A percentile compares a stretch with the other conserved stretches of the same genome.
phyloP scores from a whole-genome alignment of 1,284 basidiomycete genomes.

The Somion occarium region DNA sequence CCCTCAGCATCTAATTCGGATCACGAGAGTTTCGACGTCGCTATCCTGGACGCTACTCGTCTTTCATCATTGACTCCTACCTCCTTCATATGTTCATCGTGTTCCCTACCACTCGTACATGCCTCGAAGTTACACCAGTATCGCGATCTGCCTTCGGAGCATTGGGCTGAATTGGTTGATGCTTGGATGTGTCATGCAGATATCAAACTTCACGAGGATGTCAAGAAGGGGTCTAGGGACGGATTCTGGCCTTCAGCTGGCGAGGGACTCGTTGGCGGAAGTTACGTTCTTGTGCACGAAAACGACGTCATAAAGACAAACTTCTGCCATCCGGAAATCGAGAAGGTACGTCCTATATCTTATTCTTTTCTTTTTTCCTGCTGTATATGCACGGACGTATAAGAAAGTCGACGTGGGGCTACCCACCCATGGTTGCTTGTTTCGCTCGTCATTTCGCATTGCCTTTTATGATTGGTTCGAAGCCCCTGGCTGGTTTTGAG shows the following conservation, averaged over 20 bases:
- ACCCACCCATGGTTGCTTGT: slow-evolving; percentile 58
- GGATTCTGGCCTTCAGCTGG: slow-evolving; percentile 77
- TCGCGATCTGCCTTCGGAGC: slow-evolving; percentile 87
- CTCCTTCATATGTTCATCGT: slow-evolving; percentile 67
- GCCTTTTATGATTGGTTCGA: slow-evolving; percentile 23
- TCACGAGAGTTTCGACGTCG: slow-evolving; percentile 15
- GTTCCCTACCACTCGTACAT: slow-evolving; percentile 69
- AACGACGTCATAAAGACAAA: slow-evolving; percentile 51
- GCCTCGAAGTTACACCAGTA: slow-evolving; percentile 47
- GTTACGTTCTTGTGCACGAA: slow-evolving; percentile 76
- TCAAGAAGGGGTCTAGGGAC: slow-evolving; percentile 56
- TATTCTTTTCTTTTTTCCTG: slow-evolving; percentile 9
- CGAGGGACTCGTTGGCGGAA: slow-evolving; percentile 79
- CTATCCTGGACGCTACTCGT: slow-evolving; percentile 67
- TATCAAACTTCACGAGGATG: slow-evolving; percentile 72
- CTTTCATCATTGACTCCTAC: slow-evolving; percentile 49
- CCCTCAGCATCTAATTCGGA: not conserved
- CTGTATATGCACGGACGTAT: slow-evolving; percentile 52
- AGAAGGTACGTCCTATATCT: slow-evolving; percentile 48
- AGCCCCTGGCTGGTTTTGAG: slow-evolving; percentile 54
- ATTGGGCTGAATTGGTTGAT: slow-evolving; percentile 96
- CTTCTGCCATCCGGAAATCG: slow-evolving; percentile 38
- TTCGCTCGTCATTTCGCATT: slow-evolving; percentile 18
- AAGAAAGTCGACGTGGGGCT: slow-evolving; percentile 87
- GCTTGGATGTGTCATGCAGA: slow-evolving; percentile 98